Base-by-base conservation (phyloP, 257 asterid species). In the Linaria vulgaris region DNA sequence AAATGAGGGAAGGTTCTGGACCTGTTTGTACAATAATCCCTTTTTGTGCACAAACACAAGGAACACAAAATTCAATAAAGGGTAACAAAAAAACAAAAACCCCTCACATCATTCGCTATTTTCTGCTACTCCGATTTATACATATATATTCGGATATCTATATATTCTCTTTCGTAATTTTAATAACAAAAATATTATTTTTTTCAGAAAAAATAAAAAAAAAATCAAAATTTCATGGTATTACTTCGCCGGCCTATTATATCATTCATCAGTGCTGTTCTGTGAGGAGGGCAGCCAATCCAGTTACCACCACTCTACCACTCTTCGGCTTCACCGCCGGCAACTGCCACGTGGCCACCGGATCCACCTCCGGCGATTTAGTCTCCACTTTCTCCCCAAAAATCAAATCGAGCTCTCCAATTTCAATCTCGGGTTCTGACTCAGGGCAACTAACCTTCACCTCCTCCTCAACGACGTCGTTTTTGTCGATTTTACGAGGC, bases 271-370 rank as follows among this genome's bases (percentile, higher is more conserved):
- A 34, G 9, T 78, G 72, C 72, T 77, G 82, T 78, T 84, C 90
- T 50, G 74, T 84, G 71, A 88, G 88, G 60, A 88, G 95, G 54
- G 90, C 72, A 57, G 95, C 96, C 70, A 88, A 74, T 44, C 96
- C 95, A 21, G 95, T 78, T 74, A 88, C 87, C 70, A 82, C 69
- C 43, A 50, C 76, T 8, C 9, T 34, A 34, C 9, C 9, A 67
- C 79, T 83, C 83, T 76, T 78, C 52, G 83, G 79, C 75, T 68
- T 82, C 66, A 80, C 60, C 69, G 84, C 83, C 76, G 88, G 90
- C 60, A 82, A 77, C 67, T 82, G 80, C 95, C 96, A 89, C 20
- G 75, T 44, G 73, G 46, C 51, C 73, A 62, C 15, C 51, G 65
- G 60, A 38, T 59, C 15, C 12, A 54, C 52, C n/a, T 43, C 41